Conservation (phyloP, 169 alveolate genomes). For the Cryptosporidium parvum region DNA sequence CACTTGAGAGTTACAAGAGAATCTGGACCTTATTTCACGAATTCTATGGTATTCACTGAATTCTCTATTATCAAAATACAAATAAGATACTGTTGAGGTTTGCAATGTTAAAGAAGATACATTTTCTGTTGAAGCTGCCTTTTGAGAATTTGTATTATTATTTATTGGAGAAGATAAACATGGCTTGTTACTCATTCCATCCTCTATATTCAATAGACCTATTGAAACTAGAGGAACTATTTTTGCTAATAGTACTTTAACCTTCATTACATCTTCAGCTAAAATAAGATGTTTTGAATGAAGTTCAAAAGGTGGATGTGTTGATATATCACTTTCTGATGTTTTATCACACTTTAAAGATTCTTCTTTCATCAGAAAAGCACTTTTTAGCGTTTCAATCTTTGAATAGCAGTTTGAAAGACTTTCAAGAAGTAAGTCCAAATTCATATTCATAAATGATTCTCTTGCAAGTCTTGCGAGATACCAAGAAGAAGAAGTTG, state of each 20-base stretch:
- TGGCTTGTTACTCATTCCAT: not conserved
- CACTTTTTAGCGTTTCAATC: slow-evolving; percentile 22
- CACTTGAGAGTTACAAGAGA: not conserved
- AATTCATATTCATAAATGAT: slow-evolving; percentile 78
- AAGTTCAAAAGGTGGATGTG: slow-evolving; percentile 19
- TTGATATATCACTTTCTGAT: not conserved
- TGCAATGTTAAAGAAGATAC: slow-evolving; percentile 31
- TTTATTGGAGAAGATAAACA: slow-evolving; percentile 29
- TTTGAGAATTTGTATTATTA: slow-evolving; percentile 8
- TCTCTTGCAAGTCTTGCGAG: slow-evolving; percentile 79
- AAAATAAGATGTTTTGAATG: slow-evolving; percentile 55
- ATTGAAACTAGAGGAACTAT: slow-evolving; percentile 47
- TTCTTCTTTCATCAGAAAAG: not conserved
- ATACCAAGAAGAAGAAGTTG: slow-evolving; percentile 80
- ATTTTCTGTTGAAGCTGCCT: not conserved
- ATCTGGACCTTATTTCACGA: slow-evolving; percentile 22
- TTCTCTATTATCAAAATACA: slow-evolving; percentile 68
- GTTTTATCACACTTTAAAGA: not conserved
- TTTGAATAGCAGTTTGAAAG: slow-evolving; percentile 32
- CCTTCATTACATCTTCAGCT: slow-evolving; percentile 71
- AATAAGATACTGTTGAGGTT: slow-evolving; percentile 56
- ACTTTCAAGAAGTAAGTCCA: slow-evolving; percentile 73
- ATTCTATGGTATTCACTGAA: slow-evolving; percentile 56
- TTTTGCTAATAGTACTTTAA: slow-evolving; percentile 41
- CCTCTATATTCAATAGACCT: slow-evolving; percentile 40